Conservation (phyloP, 345 rosid genomes). For the Acer negundo region DNA sequence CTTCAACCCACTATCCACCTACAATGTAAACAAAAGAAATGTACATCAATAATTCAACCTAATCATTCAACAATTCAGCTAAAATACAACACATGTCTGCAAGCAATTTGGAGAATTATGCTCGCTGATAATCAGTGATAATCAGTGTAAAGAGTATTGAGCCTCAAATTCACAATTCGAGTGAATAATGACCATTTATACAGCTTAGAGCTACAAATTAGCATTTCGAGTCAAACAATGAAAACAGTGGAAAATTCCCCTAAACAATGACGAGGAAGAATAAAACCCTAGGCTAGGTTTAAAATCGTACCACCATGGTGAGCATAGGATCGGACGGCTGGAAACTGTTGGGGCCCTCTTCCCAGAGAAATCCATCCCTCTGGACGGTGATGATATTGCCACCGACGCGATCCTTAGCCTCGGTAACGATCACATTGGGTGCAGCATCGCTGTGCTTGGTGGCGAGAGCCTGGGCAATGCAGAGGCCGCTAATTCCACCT, state of each 20-base stretch:
- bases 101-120: background rate
- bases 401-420: conserved; percentile 81
- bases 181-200: background rate
- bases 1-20: conserved; percentile 88
- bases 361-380: conserved; percentile 89
- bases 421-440: conserved; percentile 78
- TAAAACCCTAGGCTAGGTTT: background rate
- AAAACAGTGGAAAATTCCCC: background rate
- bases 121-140: background rate
- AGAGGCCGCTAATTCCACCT: conserved; percentile 90
- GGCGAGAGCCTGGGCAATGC: conserved; percentile 90
- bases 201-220: background rate
- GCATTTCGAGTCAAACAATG: background rate
- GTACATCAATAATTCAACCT: no score
- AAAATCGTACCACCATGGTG: conserved; percentile 70
- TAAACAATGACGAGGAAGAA: background rate
- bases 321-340: conserved; percentile 97
- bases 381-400: conserved; percentile 86
- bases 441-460: conserved; percentile 65
- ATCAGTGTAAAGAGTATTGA: background rate
- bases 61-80: background rate
- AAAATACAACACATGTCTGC: background rate
- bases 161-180: conserved; percentile 17
- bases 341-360: conserved; percentile 95
- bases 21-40: conserved; percentile 10